Percentiles rank a stretch among this genome's conserved stretches.
These are phyloP conservation scores for Suillus hirtellus DNA, from an alignment of 768 basidiomycete genomes.

Conservation along the genomic window DNA sequence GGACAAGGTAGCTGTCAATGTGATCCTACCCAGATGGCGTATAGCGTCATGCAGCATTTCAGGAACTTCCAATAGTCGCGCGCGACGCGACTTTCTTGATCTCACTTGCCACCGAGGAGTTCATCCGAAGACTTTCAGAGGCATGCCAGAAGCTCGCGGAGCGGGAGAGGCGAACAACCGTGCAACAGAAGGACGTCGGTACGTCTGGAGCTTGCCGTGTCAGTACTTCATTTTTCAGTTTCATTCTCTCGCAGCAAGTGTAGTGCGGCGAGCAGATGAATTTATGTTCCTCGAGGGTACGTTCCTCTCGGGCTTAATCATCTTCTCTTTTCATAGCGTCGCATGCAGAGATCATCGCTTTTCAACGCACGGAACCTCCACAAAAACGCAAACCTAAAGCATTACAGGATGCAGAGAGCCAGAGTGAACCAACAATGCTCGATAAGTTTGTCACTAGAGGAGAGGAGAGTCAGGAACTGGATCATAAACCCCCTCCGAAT, in stretches of 20 bases:
- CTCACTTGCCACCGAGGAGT: slow-evolving; percentile 85
- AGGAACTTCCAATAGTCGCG: slow-evolving; percentile 78
- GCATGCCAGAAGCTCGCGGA: slow-evolving; percentile 71
- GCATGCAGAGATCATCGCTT: slow-evolving; percentile 57
- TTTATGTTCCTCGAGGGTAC: slow-evolving; percentile 78
- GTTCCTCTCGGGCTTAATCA: slow-evolving; percentile 10
- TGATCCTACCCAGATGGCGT: slow-evolving; percentile 74
- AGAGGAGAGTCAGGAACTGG: slow-evolving; percentile 24
- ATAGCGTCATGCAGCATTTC: slow-evolving; percentile 46
- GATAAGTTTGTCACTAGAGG: slow-evolving; percentile 47
- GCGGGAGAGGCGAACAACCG: slow-evolving; percentile 68
- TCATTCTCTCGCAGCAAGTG: slow-evolving; percentile 45
- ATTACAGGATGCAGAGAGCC: slow-evolving; percentile 5
- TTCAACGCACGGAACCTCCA: slow-evolving; percentile 44
- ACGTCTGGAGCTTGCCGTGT: slow-evolving; percentile 23
- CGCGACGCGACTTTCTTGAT: slow-evolving; percentile 80
- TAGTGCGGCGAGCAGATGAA: slow-evolving; percentile 68
- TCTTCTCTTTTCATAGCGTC: slow-evolving; percentile 2
- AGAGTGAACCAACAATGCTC: slow-evolving; percentile 42
- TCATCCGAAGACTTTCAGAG: slow-evolving; percentile 72
- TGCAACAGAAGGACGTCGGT: slow-evolving; percentile 84
- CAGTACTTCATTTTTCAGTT: slow-evolving; percentile 2
- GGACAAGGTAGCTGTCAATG: slow-evolving; percentile 58
- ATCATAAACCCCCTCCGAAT: slow-evolving; percentile 14
- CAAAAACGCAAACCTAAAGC: slow-evolving; percentile 46